Base-by-base conservation (phyloP, 2,329 filamentous ascomycete species). In the Amylocarpus encephaloides region DNA sequence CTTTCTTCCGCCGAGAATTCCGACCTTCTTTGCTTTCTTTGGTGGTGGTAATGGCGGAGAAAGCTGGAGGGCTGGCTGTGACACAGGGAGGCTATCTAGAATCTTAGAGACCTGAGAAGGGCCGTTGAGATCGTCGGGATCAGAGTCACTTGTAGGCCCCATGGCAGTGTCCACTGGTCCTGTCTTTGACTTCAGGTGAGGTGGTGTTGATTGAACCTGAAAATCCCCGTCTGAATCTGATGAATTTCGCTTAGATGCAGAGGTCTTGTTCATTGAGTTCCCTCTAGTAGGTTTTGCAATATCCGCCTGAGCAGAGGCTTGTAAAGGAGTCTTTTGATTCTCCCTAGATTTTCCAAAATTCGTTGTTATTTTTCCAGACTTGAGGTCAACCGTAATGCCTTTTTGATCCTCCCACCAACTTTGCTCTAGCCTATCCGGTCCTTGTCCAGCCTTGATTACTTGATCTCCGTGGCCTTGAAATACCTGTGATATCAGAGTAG, bases 141-240 rank as follows among this genome's bases (percentile, higher is more conserved):
- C 59, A 3, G 50, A 48, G 3, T 60, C 59, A 26, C 22, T 26
- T 5, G 58, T 61, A 11, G 51, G 50, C 11, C 56, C 52, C 6
- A 59, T 51, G 39, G 49, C 43, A 30, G 43, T 11, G 18, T 33
- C 6, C 16, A 43, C 44, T 15, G 49, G 50, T 16, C 42, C 40
- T 26, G 50, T 12, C 41, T 43, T 55, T 2, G 44, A 45, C 13
- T 30, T 46, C 3, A 55, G 53, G 30, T 48, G 52, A 34, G 57
- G 52, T 16, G 64, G 64, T 7, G 61, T 62, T 26, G 58, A 53
- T 53, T 65, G 64, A 12, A 64, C 59, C 50, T 67, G 63, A 19
- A 67, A 66, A 33, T 56, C 62, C 33, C 62, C 59, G 22, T 61
- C 46, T 12, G 38, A 39, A 11, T 38, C 33, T 11, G 22, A 15